Evolutionary conservation across 1,284 basidiomycete genomes (phyloP), one percentile per base, ranked within the genome.

Genomic region (Microbotryomycetes sp.): DNA sequence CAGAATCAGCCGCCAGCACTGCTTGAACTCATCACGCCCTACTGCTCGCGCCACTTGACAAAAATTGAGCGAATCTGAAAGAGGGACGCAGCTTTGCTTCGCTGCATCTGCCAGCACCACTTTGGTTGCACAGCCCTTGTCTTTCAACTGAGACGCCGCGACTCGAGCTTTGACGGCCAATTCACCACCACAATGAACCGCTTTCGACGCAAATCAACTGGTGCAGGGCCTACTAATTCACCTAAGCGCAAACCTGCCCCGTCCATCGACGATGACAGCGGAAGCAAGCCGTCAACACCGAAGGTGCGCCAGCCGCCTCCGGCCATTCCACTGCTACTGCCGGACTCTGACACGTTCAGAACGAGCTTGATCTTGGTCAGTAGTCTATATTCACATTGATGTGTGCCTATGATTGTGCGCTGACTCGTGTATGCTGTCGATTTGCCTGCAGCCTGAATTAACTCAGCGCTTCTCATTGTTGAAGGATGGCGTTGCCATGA

Each of bases 381-480:
- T 49, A 9, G 29, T 3, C 16, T 42, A 12, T n/a, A n/a, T n/a
- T n/a, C n/a, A n/a, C n/a, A n/a, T n/a, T n/a, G n/a, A n/a, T n/a
- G n/a, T n/a, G n/a, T 14, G 7, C 16, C 23, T 15, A 3, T 0
- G 30, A 22, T 22, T 23, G 12, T 14, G 1, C 9, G 19, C 4
- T 29, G n/a, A 6, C 1, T 0, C 3, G n/a, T 9, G 7, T 6
- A 2, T 9, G 3, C 4, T 42, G 22, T n/a, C 32, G 19, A 12
- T 22, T 22, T 22, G 26, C 7, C 6, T 12, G 14, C 30, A 63
- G 63, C 66, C 66, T 0, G 56, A 62, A 7, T 56, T 67, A 50
- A 58, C 59, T n/a, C 53, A 54, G 25, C 63, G 66, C n/a, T 67
- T 67, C 54, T 58, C 63, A 28, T 42, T 67, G 1, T 12, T 67